Evolutionary conservation across 1,284 basidiomycete species (phyloP).

Genomic region (Puccinia horiana): DNA sequence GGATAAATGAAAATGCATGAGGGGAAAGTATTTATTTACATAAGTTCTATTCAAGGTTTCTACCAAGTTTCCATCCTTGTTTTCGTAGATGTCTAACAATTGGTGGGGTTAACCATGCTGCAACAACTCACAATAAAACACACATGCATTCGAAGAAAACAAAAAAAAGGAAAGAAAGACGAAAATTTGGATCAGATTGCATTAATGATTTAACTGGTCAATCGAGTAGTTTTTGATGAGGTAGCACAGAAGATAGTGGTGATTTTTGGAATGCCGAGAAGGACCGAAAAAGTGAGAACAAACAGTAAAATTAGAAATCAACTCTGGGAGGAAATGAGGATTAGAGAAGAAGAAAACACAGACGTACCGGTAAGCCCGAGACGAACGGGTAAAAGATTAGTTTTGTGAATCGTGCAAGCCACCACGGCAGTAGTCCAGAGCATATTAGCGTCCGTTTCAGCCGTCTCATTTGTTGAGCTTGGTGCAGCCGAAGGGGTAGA

Average conservation of each 20-base stretch:
- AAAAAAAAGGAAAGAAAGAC: too few species aligned
- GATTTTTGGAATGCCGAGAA: too few species aligned
- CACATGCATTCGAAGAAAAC: too few species aligned
- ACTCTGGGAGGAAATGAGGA: not conserved
- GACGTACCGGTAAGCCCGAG: conserved; percentile 72
- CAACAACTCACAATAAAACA: not conserved
- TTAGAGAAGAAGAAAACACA: not conserved
- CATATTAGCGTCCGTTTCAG: conserved; percentile 62
- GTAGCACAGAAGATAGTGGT: too few species aligned
- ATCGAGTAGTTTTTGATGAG: too few species aligned
- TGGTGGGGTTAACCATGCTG: conserved; percentile 31
- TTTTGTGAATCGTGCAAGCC: conserved; percentile 96
- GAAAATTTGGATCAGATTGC: too few species aligned
- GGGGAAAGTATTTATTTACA: too few species aligned
- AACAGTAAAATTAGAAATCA: not conserved
- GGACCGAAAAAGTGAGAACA: too few species aligned
- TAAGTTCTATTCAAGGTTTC: conserved; percentile 32
- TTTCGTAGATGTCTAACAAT: conserved; percentile 33
- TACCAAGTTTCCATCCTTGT: conserved; percentile 38
- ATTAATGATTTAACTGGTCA: too few species aligned
- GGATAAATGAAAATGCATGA: too few species aligned
- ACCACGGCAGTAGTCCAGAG: conserved; percentile 87
- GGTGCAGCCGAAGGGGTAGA: conserved; percentile 1
- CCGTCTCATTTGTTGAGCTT: conserved; percentile 41
- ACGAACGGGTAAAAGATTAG: conserved; percentile 82